Evolutionary conservation across 805 yeast genomes (phyloP).

Genomic region (Myxozyma kluyveri): DNA sequence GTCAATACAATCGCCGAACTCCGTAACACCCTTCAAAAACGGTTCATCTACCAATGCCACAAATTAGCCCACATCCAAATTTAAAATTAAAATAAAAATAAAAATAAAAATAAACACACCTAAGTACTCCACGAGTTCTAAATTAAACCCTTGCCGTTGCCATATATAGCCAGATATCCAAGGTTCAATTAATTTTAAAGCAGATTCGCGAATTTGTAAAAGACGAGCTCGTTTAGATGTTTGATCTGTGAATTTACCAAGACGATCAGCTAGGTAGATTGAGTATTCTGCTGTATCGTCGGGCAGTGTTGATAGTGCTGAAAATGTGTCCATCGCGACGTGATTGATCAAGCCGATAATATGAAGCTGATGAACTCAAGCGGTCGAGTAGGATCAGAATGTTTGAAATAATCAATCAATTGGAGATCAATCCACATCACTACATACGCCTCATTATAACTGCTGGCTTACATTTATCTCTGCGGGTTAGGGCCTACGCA

Average conservation of each 20-base stretch:
- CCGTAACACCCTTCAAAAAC: slow-evolving; percentile 32
- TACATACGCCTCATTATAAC: no score
- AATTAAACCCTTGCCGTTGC: slow-evolving; percentile 32
- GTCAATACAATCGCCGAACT: slow-evolving; percentile 36
- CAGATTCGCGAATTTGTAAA: slow-evolving; percentile 5
- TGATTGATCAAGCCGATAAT: not conserved
- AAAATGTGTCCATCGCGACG: slow-evolving; percentile 17
- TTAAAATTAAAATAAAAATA: not conserved
- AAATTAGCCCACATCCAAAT: not conserved
- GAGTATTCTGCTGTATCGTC: slow-evolving; percentile 21
- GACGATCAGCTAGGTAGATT: slow-evolving; percentile 9
- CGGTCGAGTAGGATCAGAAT: not conserved
- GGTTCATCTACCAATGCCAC: slow-evolving; percentile 25
- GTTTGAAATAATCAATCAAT: not conserved
- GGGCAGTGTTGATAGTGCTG: slow-evolving; percentile 13
- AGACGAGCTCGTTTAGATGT: not conserved
- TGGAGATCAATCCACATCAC: not conserved
- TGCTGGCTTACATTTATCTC: no score
- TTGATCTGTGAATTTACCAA: not conserved
- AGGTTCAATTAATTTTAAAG: slow-evolving; percentile 4
- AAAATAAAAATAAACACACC: slow-evolving; percentile 2
- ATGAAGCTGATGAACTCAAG: not conserved
- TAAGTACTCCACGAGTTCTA: slow-evolving; percentile 8
- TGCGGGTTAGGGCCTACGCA: no score
- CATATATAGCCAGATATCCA: slow-evolving; percentile 31